Evolutionary conservation across 768 basidiomycete genomes (phyloP).

Genomic region (Leccinum variicolor): DNA sequence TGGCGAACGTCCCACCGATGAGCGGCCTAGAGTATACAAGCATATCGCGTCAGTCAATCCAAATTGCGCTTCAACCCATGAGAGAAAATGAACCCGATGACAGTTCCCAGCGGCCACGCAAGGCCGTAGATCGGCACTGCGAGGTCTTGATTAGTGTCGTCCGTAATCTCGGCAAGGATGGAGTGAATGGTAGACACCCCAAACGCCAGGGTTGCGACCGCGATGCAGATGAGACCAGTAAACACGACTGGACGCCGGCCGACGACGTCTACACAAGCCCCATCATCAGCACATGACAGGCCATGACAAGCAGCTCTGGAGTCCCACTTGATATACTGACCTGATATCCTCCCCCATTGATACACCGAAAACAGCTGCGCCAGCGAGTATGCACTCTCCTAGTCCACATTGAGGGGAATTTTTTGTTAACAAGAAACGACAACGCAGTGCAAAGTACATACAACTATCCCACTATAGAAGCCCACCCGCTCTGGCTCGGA

Average conservation of each 20-base stretch:
- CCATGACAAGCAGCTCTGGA: not conserved
- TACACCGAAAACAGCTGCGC: constrained; percentile 59
- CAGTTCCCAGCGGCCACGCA: constrained; percentile 53
- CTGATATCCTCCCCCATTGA: constrained; percentile 58
- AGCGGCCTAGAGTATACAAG: constrained; percentile 8
- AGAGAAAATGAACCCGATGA: constrained; percentile 43
- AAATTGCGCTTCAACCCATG: no score
- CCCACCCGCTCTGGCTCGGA: constrained; percentile 57
- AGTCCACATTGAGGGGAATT: not conserved
- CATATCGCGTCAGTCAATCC: not conserved
- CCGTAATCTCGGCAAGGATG: constrained; percentile 59
- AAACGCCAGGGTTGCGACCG: constrained; percentile 47
- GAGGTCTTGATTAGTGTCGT: constrained; percentile 55
- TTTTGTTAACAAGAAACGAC: not conserved
- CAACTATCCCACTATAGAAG: constrained; percentile 64
- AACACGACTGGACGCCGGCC: constrained; percentile 64
- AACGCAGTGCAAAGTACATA: constrained; percentile 19
- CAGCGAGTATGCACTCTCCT: constrained; percentile 65
- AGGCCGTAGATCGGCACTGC: constrained; percentile 59
- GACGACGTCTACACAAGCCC: constrained; percentile 42
- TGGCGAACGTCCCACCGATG: constrained; percentile 20
- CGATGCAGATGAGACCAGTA: constrained; percentile 47
- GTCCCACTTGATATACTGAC: constrained; percentile 22
- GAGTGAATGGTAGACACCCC: constrained; percentile 59
- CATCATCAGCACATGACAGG: not conserved